Base-by-base conservation (phyloP, 108 stramenopile genomes). In the Cyclotella kingstonii region DNA sequence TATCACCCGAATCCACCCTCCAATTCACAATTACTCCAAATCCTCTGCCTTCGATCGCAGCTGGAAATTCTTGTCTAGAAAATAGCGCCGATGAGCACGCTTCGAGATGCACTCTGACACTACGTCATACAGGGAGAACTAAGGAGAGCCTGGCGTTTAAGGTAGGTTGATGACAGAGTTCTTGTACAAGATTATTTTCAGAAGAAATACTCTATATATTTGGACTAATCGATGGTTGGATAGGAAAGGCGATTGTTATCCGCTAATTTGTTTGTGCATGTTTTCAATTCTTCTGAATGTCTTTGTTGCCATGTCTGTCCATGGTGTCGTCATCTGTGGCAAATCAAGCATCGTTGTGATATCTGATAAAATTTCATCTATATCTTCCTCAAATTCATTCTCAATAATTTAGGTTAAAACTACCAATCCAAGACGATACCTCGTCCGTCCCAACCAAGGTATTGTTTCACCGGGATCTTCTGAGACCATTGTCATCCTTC, bases 371-470 rank as follows among this genome's bases (percentile, higher is more conserved):
- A 14, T 21, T 59, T 15, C 38, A 23, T 44, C 42, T 4, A 30
- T 45, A 36, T 12, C 44, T 30, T 15, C 34, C 19, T 33, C 17
- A 30, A 21, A 55, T 28, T n/a, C 21, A 23, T 21, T 38, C 34
- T 57, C 35, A 26, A 27, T 40, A n/a, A n/a, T n/a, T n/a, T n/a
- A 94, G 90, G 90, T 94, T 27, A 94, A 94, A 81, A 94, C 93
- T 25, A 94, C 93, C 7, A 90, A 94, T 64, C 93, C 93, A 19
- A 86, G 93, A 18, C 82, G 93, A 22, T 94, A 94, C 66, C 76
- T 94, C 21, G 93, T 94, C 47, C 82, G 93, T 45, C 93, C 93
- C 34, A 94, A 94, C 67, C 93, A 94, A 73, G 93, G 93, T 1
- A 77, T 94, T 60, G 84, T 94, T 36, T 73, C 78, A 22, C 93